A percentile compares a stretch with the other conserved stretches of the same genome.
These are phyloP conservation scores for Selaginella moellendorffii DNA, from an alignment of 75 land plant genomes.

Conservation along the genomic window DNA sequence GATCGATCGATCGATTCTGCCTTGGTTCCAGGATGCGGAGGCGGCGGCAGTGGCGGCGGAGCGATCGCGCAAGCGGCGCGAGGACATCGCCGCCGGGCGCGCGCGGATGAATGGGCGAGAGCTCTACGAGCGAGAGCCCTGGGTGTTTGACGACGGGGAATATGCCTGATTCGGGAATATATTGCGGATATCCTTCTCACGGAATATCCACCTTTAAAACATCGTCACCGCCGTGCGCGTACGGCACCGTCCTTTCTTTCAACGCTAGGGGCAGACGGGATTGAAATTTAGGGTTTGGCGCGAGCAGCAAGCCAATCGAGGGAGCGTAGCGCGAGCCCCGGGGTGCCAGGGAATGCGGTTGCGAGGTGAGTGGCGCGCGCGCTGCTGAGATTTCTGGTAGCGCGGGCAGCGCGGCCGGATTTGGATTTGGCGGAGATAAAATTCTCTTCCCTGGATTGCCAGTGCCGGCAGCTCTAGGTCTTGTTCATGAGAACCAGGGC, in stretches of 20 bases:
- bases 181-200: neutral
- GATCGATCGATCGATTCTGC: neutral
- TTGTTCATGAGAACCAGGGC: neutral
- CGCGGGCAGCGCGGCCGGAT: too few relatives aligned
- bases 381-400: too few relatives aligned
- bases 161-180: neutral
- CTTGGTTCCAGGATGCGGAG: slow-evolving; percentile 51
- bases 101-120: slow-evolving; percentile 80
- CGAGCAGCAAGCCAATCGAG: too few relatives aligned
- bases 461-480: too few relatives aligned
- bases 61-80: slow-evolving; percentile 64
- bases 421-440: too few relatives aligned
- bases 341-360: neutral
- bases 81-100: slow-evolving; percentile 63
- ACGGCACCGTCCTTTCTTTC: too few relatives aligned
- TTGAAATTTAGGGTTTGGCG: too few relatives aligned
- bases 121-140: slow-evolving; percentile 71
- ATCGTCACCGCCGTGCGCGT: too few relatives aligned
- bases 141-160: slow-evolving; percentile 72
- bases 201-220: too few relatives aligned
- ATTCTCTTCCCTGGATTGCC: too few relatives aligned
- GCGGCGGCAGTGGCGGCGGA: slow-evolving; percentile 38
- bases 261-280: too few relatives aligned
- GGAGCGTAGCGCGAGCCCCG: neutral
- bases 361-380: neutral